Evolutionary conservation across 805 yeast species (phyloP), one percentile per base, ranked within the genome.

Genomic region (Saccharomycopsis sp.): DNA sequence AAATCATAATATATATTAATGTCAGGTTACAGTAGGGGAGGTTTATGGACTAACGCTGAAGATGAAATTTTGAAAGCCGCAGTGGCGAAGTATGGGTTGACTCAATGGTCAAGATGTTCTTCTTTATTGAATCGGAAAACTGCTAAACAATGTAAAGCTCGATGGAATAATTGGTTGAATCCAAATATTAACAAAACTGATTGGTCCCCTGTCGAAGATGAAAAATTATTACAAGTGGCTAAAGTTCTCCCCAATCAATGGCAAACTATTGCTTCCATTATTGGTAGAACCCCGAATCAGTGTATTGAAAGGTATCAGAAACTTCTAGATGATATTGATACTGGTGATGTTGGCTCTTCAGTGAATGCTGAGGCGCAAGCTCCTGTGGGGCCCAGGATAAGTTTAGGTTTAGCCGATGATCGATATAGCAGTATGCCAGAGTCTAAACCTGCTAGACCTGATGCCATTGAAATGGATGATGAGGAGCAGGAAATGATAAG

Each of bases 41-140:
- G 52, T 2, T 19, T 36, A 6, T 50, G 53, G 53, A 47, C 53
- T 1, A 50, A 50, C 26, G 74, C 75, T 2, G 83, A 74, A 52
- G 98, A 93, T 61, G 90, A 87, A 61, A 82, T 93, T 36, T 67
- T 90, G 35, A 80, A 81, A 52, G 95, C 96, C 0, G 96, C 96
- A 1, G 85, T 93, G 2, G 75, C 93, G 32, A 93, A 90, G 58
- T 90, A 90, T 61, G 98, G 98, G 0, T 67, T 88, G 16, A 88
- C 85, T 54, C 96, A 93, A 56, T 90, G 98, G 98, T 74, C 93
- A 11, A 74, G 96, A 41, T 90, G 90, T 3, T 84, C 96, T 1
- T 87, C 97, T 0, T 68, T 90, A 37, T 65, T 90, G 28, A 81
- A 86, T 4, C 78, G 84, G 59, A 90, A 90, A 61, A 81, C 88